Evolutionary conservation across 192 early-diverging fungal genomes (phyloP), one percentile per base, ranked within the genome.

Genomic region (Bifiguratus adelaidae): DNA sequence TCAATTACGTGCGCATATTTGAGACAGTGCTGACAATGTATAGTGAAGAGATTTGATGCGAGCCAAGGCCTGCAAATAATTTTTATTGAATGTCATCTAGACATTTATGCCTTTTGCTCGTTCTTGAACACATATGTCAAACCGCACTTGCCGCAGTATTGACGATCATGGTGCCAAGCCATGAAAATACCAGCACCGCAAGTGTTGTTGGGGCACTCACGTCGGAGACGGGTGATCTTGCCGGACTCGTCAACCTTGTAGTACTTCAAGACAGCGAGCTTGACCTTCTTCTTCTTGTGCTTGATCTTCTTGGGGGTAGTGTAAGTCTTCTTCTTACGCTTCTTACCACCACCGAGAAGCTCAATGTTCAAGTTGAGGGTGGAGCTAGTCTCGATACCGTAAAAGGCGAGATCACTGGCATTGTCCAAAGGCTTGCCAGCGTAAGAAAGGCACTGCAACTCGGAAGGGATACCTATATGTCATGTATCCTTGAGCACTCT

Each of bases 321-420:
- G 84, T 98, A 96, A 52, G 81, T 87, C 93, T 98, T 98, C 92
- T 98, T 98, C 85, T 96, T 98, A 57, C 90, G 81, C 86, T 98
- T 96, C 88, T 98, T 96, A 71, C 70, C 91, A 78, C 85, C 86
- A 82, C 84, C 86, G 48, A 78, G 59, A 27, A 83, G 67, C 51
- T 81, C 74, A 44, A 77, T 68, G n/a, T 80, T 80, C 18, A 86
- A 67, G 57, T 81, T 81, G 13, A 86, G 62, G 44, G 83, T 86
- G 27, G 77, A 78, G 61, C 81, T 75, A 55, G 78, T 72, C 48
- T 78, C 70, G 51, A 85, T 76, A 56, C 58, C 58, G 52, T 70
- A 74, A 25, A 62, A 52, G 35, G 62, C 43, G 28, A 78, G 59
- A 32, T 57, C 58, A 60, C 62, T 55, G 53, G 65, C 58, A 58